phyloP scores from a whole-genome alignment of 768 basidiomycete genomes.

The Suillus variegatus region DNA sequence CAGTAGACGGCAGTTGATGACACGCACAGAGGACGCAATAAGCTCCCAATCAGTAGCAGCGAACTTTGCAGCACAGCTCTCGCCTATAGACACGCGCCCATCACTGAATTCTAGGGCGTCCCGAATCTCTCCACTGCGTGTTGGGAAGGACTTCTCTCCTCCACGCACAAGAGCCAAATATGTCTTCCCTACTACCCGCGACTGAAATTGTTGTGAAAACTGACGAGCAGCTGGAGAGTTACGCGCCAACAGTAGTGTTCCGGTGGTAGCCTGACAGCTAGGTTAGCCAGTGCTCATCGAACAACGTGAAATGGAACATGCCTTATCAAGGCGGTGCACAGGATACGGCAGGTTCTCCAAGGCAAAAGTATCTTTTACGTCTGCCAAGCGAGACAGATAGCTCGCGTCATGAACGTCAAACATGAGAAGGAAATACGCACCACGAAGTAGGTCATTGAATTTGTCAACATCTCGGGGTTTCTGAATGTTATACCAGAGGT shows the following conservation, averaged over 20 bases:
- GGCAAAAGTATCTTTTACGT: conserved; percentile 32
- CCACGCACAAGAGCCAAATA: conserved; percentile 68
- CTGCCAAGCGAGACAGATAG: conserved; percentile 16
- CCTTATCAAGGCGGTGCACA: conserved; percentile 72
- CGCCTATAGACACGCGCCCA: conserved; percentile 44
- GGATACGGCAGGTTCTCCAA: conserved; percentile 42
- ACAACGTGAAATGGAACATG: conserved; percentile 20
- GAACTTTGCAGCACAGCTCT: conserved; percentile 34
- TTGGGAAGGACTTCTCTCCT: conserved; percentile 45
- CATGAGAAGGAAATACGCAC: conserved; percentile 24
- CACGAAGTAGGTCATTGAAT: conserved; percentile 39
- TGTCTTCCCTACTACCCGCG: conserved; percentile 50
- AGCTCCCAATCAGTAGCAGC: conserved; percentile 54
- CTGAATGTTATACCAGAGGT: conserved; percentile 2
- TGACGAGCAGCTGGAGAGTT: conserved; percentile 43
- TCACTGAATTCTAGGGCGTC: conserved; percentile 41
- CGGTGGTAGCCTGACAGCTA: conserved; percentile 55
- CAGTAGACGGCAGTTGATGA: background rate
- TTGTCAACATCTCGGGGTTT: conserved; percentile 27
- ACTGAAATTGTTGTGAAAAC: conserved; percentile 56
- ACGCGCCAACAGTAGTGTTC: conserved; percentile 57
- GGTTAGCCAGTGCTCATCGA: conserved; percentile 1
- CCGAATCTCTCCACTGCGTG: conserved; percentile 43
- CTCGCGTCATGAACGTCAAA: conserved; percentile 1
- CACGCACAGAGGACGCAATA: conserved; percentile 56